These are phyloP conservation scores for Vitis riparia DNA, from an alignment of 164 flowering plant genomes.

Conservation along the genomic window DNA sequence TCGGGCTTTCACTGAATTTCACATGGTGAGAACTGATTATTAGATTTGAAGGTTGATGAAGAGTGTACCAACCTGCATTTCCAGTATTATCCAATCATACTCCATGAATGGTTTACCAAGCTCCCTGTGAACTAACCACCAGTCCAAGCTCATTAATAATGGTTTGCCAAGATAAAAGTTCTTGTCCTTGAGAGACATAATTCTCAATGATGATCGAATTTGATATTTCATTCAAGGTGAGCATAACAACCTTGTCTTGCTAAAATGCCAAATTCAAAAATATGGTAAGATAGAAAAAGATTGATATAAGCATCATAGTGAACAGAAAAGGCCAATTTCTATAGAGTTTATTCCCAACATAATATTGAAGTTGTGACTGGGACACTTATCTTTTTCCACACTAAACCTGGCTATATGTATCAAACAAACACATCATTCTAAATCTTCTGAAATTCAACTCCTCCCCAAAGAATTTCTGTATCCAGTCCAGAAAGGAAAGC, in stretches of 20 bases:
- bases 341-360: neutral
- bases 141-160: too few species aligned
- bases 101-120: too few species aligned
- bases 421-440: conserved; percentile 1
- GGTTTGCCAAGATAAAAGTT: too few species aligned
- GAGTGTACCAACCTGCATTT: too few species aligned
- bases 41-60: too few species aligned
- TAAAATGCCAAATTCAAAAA: neutral
- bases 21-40: too few species aligned
- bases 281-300: neutral
- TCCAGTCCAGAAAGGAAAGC: conserved; percentile 14
- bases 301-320: neutral
- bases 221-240: neutral
- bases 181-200: too few species aligned
- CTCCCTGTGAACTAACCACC: too few species aligned
- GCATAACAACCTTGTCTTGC: neutral
- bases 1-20: too few species aligned
- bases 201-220: too few species aligned
- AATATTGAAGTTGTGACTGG: neutral
- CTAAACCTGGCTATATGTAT: conserved; percentile 20
- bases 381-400: conserved; percentile 18
- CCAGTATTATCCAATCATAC: too few species aligned
- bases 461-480: neutral
- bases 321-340: neutral
- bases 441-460: neutral